Evolutionary conservation across 164 flowering plant species (phyloP).

Genomic region (Nelumbo lutea): DNA sequence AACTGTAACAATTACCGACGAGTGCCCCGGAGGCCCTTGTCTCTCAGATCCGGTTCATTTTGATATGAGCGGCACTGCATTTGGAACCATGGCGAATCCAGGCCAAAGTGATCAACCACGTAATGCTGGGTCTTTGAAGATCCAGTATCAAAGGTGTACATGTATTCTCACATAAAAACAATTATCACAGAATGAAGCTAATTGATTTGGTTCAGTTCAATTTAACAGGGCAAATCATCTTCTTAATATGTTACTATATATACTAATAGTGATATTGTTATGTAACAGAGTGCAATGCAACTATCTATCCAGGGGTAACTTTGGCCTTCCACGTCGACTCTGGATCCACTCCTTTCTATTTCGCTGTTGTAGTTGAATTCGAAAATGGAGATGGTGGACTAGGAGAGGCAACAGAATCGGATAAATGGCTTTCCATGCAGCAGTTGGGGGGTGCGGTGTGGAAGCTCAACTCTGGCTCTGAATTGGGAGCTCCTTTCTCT

Average conservation of each 20-base stretch:
- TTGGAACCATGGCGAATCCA: slow-evolving; percentile 21
- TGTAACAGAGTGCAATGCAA: slow-evolving; percentile 12
- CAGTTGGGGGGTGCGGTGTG: slow-evolving; percentile 41
- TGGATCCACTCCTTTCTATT: slow-evolving; percentile 20
- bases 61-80: slow-evolving; percentile 24
- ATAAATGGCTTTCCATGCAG: slow-evolving; percentile 26
- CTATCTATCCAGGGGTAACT: slow-evolving; percentile 8
- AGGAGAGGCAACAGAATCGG: slow-evolving; percentile 9
- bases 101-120: slow-evolving; percentile 24
- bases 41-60: slow-evolving; percentile 24
- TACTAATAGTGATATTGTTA: not conserved
- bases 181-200: too few species aligned
- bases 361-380: slow-evolving; percentile 17
- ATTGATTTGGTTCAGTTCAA: too few species aligned
- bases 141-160: not conserved
- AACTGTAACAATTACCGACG: slow-evolving; percentile 31
- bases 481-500: slow-evolving; percentile 23
- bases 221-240: too few species aligned
- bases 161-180: too few species aligned
- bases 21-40: slow-evolving; percentile 33
- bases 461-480: slow-evolving; percentile 30
- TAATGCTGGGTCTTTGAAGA: slow-evolving; percentile 21
- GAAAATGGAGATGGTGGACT: slow-evolving; percentile 45
- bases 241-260: too few species aligned
- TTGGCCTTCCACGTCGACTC: slow-evolving; percentile 18